phyloP scores from a whole-genome alignment of 2,329 filamentous ascomycete species.

The Helminthosporium solani region DNA sequence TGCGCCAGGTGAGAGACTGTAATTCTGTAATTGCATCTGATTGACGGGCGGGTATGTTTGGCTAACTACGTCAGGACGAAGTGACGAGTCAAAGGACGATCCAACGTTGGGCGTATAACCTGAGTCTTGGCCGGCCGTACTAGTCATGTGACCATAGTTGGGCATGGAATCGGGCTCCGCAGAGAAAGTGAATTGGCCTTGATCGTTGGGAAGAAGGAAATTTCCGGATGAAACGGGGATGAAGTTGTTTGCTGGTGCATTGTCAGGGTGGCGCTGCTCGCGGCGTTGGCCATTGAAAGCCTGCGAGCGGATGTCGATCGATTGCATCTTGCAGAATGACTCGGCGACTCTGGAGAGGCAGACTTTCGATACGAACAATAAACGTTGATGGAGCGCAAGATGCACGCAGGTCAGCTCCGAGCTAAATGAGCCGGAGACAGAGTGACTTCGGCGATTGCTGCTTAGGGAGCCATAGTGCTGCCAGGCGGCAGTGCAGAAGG shows the following conservation, averaged over 20 bases:
- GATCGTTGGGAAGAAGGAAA: conserved; percentile 30
- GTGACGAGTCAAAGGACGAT: conserved; percentile 39
- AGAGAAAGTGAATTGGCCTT: conserved; percentile 39
- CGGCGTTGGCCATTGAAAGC: conserved; percentile 36
- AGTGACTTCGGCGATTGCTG: conserved; percentile 28
- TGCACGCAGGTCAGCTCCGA: conserved; percentile 9
- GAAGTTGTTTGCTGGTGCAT: conserved; percentile 31
- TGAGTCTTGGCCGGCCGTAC: conserved; percentile 27
- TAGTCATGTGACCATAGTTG: conserved; percentile 32
- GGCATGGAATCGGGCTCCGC: conserved; percentile 38
- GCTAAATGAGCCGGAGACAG: conserved; percentile 20
- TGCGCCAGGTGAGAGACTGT: conserved; percentile 30
- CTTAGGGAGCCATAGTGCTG: conserved; percentile 39
- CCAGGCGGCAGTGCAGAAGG: conserved; percentile 20
- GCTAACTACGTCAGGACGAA: conserved; percentile 35
- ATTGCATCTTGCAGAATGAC: conserved; percentile 29
- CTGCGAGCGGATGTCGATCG: conserved; percentile 36
- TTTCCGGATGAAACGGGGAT: conserved; percentile 18
- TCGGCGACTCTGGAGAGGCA: conserved; percentile 22
- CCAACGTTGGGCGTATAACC: conserved; percentile 34
- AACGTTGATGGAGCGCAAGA: conserved; percentile 11
- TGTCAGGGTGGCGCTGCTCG: conserved; percentile 37
- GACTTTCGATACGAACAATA: conserved; percentile 17
- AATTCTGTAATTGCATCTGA: conserved; percentile 29
- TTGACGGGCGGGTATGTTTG: conserved; percentile 33